Conservation (phyloP, 2,329 filamentous ascomycete species). For the Hymenoscyphus linearis region DNA sequence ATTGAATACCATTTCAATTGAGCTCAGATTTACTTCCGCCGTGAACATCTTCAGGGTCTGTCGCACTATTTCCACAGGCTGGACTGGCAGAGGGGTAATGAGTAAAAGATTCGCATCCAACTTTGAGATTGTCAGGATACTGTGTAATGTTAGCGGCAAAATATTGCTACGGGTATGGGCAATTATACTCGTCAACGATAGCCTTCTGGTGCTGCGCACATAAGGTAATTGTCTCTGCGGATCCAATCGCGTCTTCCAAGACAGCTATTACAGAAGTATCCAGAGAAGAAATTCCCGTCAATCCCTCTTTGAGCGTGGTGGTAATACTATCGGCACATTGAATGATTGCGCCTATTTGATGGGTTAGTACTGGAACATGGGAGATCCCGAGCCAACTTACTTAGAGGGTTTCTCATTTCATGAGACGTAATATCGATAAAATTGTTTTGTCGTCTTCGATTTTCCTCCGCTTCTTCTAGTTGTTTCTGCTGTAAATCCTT, state of each 20-base stretch:
- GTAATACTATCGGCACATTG: slow-evolving; percentile 71
- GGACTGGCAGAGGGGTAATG: slow-evolving; percentile 64
- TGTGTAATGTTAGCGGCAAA: slow-evolving; percentile 1
- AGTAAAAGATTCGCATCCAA: slow-evolving; percentile 66
- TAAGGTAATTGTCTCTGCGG: slow-evolving; percentile 70
- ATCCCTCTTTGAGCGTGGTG: slow-evolving; percentile 34
- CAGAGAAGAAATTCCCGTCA: slow-evolving; percentile 24
- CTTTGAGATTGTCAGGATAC: slow-evolving; percentile 59
- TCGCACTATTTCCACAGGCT: slow-evolving; percentile 61
- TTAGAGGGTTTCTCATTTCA: slow-evolving; percentile 69
- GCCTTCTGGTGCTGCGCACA: slow-evolving; percentile 72
- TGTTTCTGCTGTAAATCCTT: slow-evolving; percentile 66
- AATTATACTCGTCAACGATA: slow-evolving; percentile 47
- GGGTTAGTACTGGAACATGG: slow-evolving; percentile 47
- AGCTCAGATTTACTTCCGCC: slow-evolving; percentile 60
- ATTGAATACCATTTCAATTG: slow-evolving; percentile 60
- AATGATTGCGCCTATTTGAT: slow-evolving; percentile 67
- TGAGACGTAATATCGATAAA: slow-evolving; percentile 69
- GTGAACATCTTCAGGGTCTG: slow-evolving; percentile 72
- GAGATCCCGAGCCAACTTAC: slow-evolving; percentile 34
- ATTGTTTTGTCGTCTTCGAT: slow-evolving; percentile 66
- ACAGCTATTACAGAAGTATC: slow-evolving; percentile 41
- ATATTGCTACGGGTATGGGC: slow-evolving; percentile 25
- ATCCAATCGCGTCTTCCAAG: slow-evolving; percentile 56
- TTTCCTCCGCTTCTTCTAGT: slow-evolving; percentile 72